Percentiles rank a stretch among this genome's conserved stretches.
Evolutionary conservation across 139 green algal species (phyloP).

Genomic region (Diplosphaera chodatii): DNA sequence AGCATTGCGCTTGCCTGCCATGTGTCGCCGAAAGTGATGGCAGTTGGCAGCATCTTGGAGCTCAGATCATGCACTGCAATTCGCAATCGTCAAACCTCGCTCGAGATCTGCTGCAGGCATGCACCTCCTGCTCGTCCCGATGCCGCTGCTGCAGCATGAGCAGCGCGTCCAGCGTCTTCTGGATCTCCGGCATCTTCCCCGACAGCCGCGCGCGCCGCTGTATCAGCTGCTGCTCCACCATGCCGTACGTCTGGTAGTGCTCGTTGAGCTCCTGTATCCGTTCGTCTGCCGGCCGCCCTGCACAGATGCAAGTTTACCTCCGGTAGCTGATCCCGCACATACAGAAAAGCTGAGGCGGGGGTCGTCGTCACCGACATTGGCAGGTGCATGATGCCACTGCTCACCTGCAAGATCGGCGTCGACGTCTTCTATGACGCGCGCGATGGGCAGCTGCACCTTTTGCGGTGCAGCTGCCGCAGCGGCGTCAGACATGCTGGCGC

Average conservation of each 20-base stretch:
- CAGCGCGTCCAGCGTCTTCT: slow-evolving; percentile 42
- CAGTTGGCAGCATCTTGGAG: too few species aligned
- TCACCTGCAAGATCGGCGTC: slow-evolving; percentile 29
- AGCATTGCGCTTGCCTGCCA: too few species aligned
- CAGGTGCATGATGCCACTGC: too few species aligned
- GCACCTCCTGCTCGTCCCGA: slow-evolving; percentile 16
- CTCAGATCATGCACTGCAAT: too few species aligned
- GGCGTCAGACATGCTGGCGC: background rate
- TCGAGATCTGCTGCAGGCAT: too few species aligned
- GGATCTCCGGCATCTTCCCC: slow-evolving; percentile 48
- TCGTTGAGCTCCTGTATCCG: slow-evolving; percentile 36
- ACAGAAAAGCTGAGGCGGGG: too few species aligned
- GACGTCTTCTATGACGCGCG: slow-evolving; percentile 53
- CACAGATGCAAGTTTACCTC: background rate
- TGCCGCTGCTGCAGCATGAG: slow-evolving; percentile 29
- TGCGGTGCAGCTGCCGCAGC: background rate
- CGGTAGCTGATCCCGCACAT: too few species aligned
- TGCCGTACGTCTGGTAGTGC: slow-evolving; percentile 36
- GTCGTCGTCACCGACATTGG: too few species aligned
- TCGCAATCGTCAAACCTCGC: too few species aligned
- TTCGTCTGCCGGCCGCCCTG: slow-evolving; percentile 26
- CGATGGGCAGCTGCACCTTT: slow-evolving; percentile 11
- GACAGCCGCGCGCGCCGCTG: slow-evolving; percentile 29
- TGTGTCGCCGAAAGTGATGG: too few species aligned
- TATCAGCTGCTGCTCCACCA: slow-evolving; percentile 38